Base-by-base conservation (phyloP, 495 filamentous ascomycete genomes). In the Penicillium goetzii region DNA sequence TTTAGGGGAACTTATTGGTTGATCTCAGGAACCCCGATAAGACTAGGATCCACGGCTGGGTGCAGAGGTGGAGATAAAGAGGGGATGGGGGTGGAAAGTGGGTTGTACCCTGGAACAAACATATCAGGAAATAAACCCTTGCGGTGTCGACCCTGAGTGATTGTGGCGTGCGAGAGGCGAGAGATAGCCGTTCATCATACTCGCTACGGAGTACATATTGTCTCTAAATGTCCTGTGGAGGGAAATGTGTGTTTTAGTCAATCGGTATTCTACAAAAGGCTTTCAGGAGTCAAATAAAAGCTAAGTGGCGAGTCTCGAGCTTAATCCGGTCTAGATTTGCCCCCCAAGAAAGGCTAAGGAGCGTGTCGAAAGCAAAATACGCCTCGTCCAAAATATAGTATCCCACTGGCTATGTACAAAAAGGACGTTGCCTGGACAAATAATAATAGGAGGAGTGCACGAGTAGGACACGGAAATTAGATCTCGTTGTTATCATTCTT, bases 41-140 rank as follows among this genome's bases (percentile, higher is more conserved):
- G 61, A 49, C 38, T 26, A 6, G 15, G 50, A 50, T 59, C 56
- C 49, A 64, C 34, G 56, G 61, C 50, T 49, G 40, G n/a, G 15
- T 17, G 12, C 36, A 32, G 17, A 19, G 9, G 34, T 56, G 28
- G 38, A 57, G 60, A 57, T 41, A 12, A 32, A 57, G 23, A 38
- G 36, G 33, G 36, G 54, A 33, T 30, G 15, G 26, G 19, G 17
- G 32, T 26, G 52, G 28, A 34, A 55, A 36, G 32, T 55, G 52
- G 30, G n/a, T n/a, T 15, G 30, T 15, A 17, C 47, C 47, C 12
- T 30, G n/a, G 21, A 25, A 47, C n/a, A 25, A 7, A 47, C 43
- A 5, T 6, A 51, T 51, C 47, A 51, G 47, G 25, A 51, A 25
- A 51, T 28, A 50, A 23, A 45, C 19, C 21, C 43, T 47, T 47